These are phyloP conservation scores for Naegleria lovaniensis DNA, from an alignment of 208 protist species.

Conservation along the genomic window DNA sequence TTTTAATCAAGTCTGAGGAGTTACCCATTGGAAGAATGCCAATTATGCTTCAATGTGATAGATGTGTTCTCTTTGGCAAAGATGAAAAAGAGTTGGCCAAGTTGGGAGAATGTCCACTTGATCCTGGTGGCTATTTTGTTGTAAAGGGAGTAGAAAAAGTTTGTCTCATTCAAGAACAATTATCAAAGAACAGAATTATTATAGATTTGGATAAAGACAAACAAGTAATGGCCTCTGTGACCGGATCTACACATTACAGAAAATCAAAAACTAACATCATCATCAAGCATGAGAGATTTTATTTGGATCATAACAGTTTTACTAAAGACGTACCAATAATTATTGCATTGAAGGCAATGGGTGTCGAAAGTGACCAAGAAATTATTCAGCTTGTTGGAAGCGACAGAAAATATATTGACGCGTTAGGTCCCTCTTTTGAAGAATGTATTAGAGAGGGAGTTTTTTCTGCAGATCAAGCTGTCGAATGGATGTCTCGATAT, in stretches of 20 bases:
- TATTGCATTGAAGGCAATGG: slow-evolving; percentile 94
- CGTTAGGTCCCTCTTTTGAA: slow-evolving; percentile 66
- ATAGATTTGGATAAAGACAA: slow-evolving; percentile 65
- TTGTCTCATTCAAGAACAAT: slow-evolving; percentile 85
- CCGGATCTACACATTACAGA: slow-evolving; percentile 54
- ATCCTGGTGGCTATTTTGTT: slow-evolving; percentile 99
- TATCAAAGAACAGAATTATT: slow-evolving; percentile 98
- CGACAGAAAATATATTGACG: slow-evolving; percentile 64
- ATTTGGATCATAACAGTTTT: slow-evolving; percentile 95
- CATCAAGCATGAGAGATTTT: slow-evolving; percentile 85
- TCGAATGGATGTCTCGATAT: slow-evolving; percentile 69
- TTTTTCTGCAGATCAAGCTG: slow-evolving; percentile 86
- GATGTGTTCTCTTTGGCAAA: slow-evolving; percentile 88
- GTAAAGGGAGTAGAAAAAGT: slow-evolving; percentile 97
- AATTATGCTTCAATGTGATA: slow-evolving; percentile 97
- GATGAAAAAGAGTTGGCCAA: slow-evolving; percentile 78
- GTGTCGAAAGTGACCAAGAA: slow-evolving; percentile 95
- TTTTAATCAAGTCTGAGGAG: slow-evolving; percentile 50
- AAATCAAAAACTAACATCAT: slow-evolving; percentile 87
- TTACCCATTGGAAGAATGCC: slow-evolving; percentile 95
- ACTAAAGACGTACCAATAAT: slow-evolving; percentile 95
- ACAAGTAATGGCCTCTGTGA: slow-evolving; percentile 51
- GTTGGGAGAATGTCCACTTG: slow-evolving; percentile 95
- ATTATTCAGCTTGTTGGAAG: slow-evolving; percentile 93
- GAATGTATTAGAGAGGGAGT: slow-evolving; percentile 72